phyloP scores from a whole-genome alignment of 176 grass and related monocot genomes.

The Areca catechu region DNA sequence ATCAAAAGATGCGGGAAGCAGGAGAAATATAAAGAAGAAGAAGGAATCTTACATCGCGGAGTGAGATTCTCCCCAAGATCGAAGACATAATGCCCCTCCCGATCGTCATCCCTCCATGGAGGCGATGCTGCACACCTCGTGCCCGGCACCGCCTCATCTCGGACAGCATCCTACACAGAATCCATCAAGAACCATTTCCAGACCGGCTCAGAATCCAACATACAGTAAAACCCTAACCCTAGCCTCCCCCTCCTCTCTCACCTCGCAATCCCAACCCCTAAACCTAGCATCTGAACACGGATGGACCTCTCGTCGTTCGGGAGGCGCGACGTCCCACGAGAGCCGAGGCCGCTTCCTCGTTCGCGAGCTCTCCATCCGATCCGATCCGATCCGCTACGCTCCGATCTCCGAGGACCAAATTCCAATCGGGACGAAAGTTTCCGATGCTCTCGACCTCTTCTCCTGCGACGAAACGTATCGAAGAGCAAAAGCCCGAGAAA shows the following conservation, averaged over 20 bases:
- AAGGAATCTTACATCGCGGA: conserved; percentile 54
- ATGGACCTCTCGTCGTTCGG: conserved; percentile 37
- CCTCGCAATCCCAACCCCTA: conserved; percentile 15
- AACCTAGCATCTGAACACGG: conserved; percentile 10
- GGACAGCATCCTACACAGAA: conserved; percentile 12
- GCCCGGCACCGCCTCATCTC: conserved; percentile 20
- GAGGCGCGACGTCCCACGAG: conserved; percentile 26
- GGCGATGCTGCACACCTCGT: conserved; percentile 57
- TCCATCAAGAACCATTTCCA: conserved; percentile 12
- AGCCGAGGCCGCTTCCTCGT: conserved; percentile 65
- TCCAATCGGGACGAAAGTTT: too few species aligned
- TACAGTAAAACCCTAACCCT: conserved; percentile 14
- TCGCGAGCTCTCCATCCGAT: conserved; percentile 53
- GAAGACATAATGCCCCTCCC: conserved; percentile 76
- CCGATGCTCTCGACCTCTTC: too few species aligned
- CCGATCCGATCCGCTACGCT: too few species aligned
- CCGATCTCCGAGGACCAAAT: conserved; percentile 4
- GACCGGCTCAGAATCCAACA: conserved; percentile 18
- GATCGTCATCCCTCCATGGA: conserved; percentile 70
- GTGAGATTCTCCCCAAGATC: conserved; percentile 91
- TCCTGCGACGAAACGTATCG: too few species aligned
- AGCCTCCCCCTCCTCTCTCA: conserved; percentile 15
- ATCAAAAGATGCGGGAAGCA: too few species aligned
- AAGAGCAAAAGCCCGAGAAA: too few species aligned
- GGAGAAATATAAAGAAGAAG: too few species aligned